A percentile compares a stretch with the other conserved stretches of the same genome.
Evolutionary conservation across 805 yeast genomes (phyloP).

Genomic region (Ogataea nitratoaversa): DNA sequence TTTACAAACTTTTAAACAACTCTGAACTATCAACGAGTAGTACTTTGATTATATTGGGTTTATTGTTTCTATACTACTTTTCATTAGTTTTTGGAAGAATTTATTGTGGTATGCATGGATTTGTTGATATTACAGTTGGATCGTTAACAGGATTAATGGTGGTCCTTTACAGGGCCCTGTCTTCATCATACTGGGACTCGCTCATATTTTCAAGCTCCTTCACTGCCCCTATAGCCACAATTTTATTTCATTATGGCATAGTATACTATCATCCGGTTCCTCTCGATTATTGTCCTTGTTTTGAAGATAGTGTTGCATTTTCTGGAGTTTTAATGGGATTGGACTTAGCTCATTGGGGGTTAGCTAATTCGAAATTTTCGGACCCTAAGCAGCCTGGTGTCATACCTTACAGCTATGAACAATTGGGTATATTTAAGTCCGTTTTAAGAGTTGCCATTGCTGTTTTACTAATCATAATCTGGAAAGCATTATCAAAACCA

Average conservation of each 20-base stretch:
- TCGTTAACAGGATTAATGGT: conserved; percentile 54
- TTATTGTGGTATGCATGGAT: conserved; percentile 98
- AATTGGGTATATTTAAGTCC: conserved; percentile 40
- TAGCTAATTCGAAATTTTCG: conserved; percentile 20
- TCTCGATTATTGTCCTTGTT: conserved; percentile 92
- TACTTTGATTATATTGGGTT: conserved; percentile 8
- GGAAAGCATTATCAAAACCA: conserved; percentile 78
- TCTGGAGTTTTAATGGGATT: conserved; percentile 82
- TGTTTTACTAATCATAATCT: conserved; percentile 51
- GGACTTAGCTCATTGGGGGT: conserved; percentile 56
- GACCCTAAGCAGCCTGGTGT: conserved; percentile 22
- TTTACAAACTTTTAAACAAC: conserved; percentile 13
- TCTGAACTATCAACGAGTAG: conserved; percentile 12
- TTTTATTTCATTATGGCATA: conserved; percentile 41
- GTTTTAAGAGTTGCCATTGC: conserved; percentile 57
- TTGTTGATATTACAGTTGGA: conserved; percentile 71
- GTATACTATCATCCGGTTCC: conserved; percentile 78
- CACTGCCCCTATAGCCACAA: conserved; percentile 35
- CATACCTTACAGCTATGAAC: conserved; percentile 38
- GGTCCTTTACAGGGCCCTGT: conserved; percentile 41
- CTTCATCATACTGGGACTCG: conserved; percentile 43
- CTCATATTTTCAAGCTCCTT: conserved; percentile 30
- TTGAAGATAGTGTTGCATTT: conserved; percentile 91
- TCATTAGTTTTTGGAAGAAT: conserved; percentile 76
- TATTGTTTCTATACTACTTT: conserved; percentile 45